A percentile compares a stretch with the other conserved stretches of the same genome.
phyloP scores from a whole-genome alignment of 2,329 filamentous ascomycete species.

The Hypoxylon sp. region DNA sequence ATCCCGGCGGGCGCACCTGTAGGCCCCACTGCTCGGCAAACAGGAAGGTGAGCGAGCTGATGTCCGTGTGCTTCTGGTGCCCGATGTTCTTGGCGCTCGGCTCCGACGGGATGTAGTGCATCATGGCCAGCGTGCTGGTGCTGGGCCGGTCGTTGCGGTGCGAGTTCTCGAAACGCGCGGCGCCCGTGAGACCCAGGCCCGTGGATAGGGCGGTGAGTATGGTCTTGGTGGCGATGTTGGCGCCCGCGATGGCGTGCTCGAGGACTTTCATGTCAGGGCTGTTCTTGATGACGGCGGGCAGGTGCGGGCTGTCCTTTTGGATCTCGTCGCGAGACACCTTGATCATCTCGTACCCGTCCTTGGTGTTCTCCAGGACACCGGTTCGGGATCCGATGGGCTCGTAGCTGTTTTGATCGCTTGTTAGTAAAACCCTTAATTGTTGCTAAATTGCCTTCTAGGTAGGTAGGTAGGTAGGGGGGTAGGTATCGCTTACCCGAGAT shows the following conservation, averaged over 20 bases:
- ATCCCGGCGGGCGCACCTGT: conserved; percentile 67
- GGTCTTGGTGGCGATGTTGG: conserved; percentile 66
- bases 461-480: background rate
- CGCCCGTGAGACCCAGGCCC: conserved; percentile 62
- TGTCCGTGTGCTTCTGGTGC: conserved; percentile 71
- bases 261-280: conserved; percentile 63
- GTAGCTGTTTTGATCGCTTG: conserved; percentile 55
- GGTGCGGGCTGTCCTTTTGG: conserved; percentile 62
- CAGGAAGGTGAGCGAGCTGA: conserved; percentile 68
- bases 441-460: background rate
- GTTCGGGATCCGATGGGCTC: conserved; percentile 65
- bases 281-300: conserved; percentile 65
- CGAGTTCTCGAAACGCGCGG: conserved; percentile 64
- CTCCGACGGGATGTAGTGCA: conserved; percentile 67
- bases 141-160: conserved; percentile 67
- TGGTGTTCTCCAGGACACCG: conserved; percentile 63
- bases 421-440: background rate
- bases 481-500: conserved; percentile 62
- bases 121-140: conserved; percentile 67
- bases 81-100: conserved; percentile 62
- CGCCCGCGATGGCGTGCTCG: conserved; percentile 65
- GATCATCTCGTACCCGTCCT: conserved; percentile 69
- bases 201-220: conserved; percentile 67
- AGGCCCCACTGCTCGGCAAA: conserved; percentile 71
- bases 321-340: conserved; percentile 67